Base-by-base conservation (phyloP, 1,284 basidiomycete species). In the Marasmius fiardii region DNA sequence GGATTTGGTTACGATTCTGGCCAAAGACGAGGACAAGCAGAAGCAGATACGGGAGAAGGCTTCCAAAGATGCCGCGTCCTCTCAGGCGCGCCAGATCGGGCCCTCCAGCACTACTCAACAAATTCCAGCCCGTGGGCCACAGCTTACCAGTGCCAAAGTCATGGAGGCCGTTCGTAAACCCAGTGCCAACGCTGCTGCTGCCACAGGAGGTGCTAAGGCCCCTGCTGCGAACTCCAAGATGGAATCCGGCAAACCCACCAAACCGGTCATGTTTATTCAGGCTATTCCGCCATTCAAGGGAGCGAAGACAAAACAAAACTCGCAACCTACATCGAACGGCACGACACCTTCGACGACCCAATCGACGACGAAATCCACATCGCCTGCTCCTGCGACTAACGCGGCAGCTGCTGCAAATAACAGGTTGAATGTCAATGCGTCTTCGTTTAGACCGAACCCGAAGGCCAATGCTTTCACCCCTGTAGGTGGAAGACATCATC, bases 281-380 rank as follows among this genome's bases (percentile, higher is more conserved):
- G 68, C 88, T 53, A 99, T 99, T 63, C 96, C 95, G 11, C 88
- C 95, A 4, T 98, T 96, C 81, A 90, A 88, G 67, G 89, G 92
- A 47, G 73, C 41, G 48, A 76, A 75, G 62, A 16, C 41, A 23
- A 53, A 56, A 21, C 52, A 64, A 20, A 58, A 56, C 41, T 34
- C 64, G n/a, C 58, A 67, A 39, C 56, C 61, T 55, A 66, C 74
- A 16, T 62, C 64, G 10, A 65, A 68, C 64, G 23, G 68, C 59
- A 54, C 65, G 61, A 57, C 67, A 61, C 60, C 73, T 20, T 41
- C 54, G n/a, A 52, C 41, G 41, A 10, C 50, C 18, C 31, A 51
- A 18, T 41, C 50, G 18, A 16, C 54, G 45, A 14, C 62, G 44
- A 66, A 67, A 51, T 62, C 65, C 60, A 63, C 63, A 11, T 61